Evolutionary conservation across 805 yeast genomes (phyloP).

Genomic region (Saccharomycopsis sp.): DNA sequence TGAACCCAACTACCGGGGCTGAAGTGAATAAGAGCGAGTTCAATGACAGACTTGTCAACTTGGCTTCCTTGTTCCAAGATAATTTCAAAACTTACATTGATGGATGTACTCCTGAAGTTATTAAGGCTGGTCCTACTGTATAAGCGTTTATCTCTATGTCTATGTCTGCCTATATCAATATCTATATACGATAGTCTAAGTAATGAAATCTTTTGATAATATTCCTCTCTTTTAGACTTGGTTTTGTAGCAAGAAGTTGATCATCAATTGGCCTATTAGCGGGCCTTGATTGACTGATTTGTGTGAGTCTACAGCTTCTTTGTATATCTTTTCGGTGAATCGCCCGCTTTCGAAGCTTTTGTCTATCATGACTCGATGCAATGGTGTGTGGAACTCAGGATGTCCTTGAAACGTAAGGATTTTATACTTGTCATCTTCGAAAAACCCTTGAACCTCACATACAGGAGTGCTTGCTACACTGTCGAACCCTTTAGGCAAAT

Average conservation of each 20-base stretch:
- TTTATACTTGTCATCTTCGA: constrained; percentile 34
- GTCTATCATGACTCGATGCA: constrained; percentile 25
- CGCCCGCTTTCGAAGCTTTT: constrained; percentile 21
- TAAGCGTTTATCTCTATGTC: constrained; percentile 22
- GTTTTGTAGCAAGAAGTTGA: constrained; percentile 26
- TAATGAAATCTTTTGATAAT: neutral
- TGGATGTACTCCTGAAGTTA: constrained; percentile 78
- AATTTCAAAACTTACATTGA: constrained; percentile 81
- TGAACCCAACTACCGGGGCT: constrained; percentile 87
- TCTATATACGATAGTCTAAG: neutral
- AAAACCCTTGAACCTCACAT: constrained; percentile 65
- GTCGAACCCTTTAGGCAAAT: constrained; percentile 34
- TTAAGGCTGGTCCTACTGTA: constrained; percentile 84
- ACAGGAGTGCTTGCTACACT: constrained; percentile 48
- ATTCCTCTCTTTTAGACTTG: neutral
- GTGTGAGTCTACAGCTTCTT: constrained; percentile 30
- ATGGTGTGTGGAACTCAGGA: constrained; percentile 61
- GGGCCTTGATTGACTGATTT: constrained; percentile 35
- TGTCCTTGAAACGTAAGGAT: constrained; percentile 81
- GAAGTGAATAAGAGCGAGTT: constrained; percentile 27
- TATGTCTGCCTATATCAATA: too few species aligned
- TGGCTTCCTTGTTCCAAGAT: constrained; percentile 74
- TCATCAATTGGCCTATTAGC: constrained; percentile 32
- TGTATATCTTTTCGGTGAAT: constrained; percentile 28
- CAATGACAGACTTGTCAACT: constrained; percentile 23